Conservation (phyloP, 2,329 filamentous ascomycete species). For the Talaromyces pinophilus region DNA sequence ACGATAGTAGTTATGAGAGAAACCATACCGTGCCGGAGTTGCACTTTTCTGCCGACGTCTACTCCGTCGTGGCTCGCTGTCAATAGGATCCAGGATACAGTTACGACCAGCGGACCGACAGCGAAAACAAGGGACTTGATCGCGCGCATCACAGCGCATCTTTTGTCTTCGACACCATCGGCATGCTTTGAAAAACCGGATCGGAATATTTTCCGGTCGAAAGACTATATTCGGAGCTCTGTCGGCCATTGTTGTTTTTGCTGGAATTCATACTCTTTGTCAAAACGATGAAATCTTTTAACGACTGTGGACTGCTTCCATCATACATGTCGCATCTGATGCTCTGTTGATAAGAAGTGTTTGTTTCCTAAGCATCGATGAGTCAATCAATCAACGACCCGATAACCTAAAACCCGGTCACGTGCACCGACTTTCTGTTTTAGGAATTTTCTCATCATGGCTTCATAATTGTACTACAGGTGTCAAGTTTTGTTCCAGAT, state of each 20-base stretch:
- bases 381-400: not conserved
- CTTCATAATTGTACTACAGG: not conserved
- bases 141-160: conserved; percentile 40
- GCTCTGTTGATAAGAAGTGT: not conserved
- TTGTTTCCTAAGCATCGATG: not conserved
- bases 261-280: not conserved
- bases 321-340: not conserved
- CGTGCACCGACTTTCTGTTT: not conserved
- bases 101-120: conserved; percentile 37
- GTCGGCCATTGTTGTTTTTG: conserved; percentile 29
- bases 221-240: conserved; percentile 33
- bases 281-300: not conserved
- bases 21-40: conserved; percentile 31
- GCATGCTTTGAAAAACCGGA: conserved; percentile 40
- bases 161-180: conserved; percentile 40
- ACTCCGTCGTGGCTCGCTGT: conserved; percentile 28
- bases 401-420: conserved; percentile 7
- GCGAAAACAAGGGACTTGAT: conserved; percentile 39
- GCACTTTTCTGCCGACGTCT: conserved; percentile 30
- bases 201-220: conserved; percentile 34
- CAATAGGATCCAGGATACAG: conserved; percentile 38
- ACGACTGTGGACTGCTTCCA: not conserved
- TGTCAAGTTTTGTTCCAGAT: not conserved
- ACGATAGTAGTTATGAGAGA: not conserved
- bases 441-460: not conserved